phyloP scores from a whole-genome alignment of 2,329 filamentous ascomycete genomes.

The Ophiostoma quercus region DNA sequence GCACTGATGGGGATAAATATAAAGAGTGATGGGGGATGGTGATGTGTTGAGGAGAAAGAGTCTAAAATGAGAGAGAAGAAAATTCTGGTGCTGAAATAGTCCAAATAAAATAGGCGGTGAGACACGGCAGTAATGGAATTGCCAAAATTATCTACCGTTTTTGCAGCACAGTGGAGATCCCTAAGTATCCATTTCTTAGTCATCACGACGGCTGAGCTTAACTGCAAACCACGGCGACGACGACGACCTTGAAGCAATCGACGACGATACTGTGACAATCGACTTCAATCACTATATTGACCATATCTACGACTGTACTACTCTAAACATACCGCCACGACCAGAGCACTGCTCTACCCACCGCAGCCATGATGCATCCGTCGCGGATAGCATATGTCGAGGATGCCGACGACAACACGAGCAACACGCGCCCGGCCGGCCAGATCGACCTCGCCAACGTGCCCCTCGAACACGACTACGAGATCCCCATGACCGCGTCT shows the following conservation, averaged over 20 bases:
- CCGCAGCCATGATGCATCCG: slow-evolving; percentile 64
- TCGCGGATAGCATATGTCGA: slow-evolving; percentile 91
- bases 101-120: slow-evolving; percentile 15
- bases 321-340: too few species aligned
- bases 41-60: neutral
- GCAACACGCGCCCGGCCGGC: slow-evolving; percentile 52
- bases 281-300: too few species aligned
- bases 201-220: neutral
- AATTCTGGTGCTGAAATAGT: slow-evolving; percentile 21
- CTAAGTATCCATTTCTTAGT: neutral
- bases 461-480: slow-evolving; percentile 74
- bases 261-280: neutral
- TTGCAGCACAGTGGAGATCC: slow-evolving; percentile 12
- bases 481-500: slow-evolving; percentile 59
- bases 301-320: too few species aligned
- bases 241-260: neutral
- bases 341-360: neutral
- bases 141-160: neutral
- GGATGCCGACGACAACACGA: slow-evolving; percentile 66
- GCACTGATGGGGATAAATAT: neutral
- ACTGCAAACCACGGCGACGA: neutral
- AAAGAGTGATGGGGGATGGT: neutral
- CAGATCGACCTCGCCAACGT: slow-evolving; percentile 44
- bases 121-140: neutral
- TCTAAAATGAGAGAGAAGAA: slow-evolving; percentile 9